Percentiles rank a stretch among this genome's conserved stretches.
phyloP scores from a whole-genome alignment of 345 rosid genomes.

The Odontarrhena argentea region DNA sequence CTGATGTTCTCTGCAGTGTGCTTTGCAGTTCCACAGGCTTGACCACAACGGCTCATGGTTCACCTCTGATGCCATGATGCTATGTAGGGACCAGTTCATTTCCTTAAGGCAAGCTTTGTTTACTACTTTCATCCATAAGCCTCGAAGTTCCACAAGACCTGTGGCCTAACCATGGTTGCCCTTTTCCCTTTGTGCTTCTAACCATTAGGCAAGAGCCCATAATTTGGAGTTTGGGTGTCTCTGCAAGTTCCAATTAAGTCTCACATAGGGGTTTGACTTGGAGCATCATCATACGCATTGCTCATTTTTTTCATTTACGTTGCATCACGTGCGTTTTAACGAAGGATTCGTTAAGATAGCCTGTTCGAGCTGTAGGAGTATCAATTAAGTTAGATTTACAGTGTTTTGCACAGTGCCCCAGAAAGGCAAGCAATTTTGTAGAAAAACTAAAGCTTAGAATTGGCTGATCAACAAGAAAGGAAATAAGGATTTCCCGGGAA shows the following conservation, averaged over 20 bases:
- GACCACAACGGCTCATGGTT: slow-evolving; percentile 59
- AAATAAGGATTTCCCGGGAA: slow-evolving; percentile 57
- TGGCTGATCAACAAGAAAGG: slow-evolving; percentile 57
- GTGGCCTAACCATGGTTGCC: slow-evolving; percentile 89
- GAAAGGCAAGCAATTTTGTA: slow-evolving; percentile 46
- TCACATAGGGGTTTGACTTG: slow-evolving; percentile 59
- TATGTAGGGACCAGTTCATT: slow-evolving; percentile 43
- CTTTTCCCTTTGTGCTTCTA: slow-evolving; percentile 43
- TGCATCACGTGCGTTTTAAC: slow-evolving; percentile 44
- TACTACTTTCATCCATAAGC: slow-evolving; percentile 38
- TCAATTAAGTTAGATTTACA: slow-evolving; percentile 43
- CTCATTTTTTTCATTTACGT: slow-evolving; percentile 39
- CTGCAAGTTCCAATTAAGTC: slow-evolving; percentile 54
- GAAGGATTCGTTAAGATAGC: slow-evolving; percentile 53
- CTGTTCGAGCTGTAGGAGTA: slow-evolving; percentile 49
- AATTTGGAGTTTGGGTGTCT: slow-evolving; percentile 48
- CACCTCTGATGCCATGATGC: slow-evolving; percentile 70
- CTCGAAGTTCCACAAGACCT: slow-evolving; percentile 57
- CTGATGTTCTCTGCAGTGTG: slow-evolving; percentile 92
- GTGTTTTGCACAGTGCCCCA: slow-evolving; percentile 41
- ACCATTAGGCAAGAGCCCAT: slow-evolving; percentile 49
- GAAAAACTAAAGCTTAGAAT: slow-evolving; percentile 55
- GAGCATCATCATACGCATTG: slow-evolving; percentile 42
- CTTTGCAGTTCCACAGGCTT: slow-evolving; percentile 99
- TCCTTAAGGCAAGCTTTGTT: slow-evolving; percentile 36